phyloP scores from a whole-genome alignment of 805 yeast species.

The Kuraishia ogatae region DNA sequence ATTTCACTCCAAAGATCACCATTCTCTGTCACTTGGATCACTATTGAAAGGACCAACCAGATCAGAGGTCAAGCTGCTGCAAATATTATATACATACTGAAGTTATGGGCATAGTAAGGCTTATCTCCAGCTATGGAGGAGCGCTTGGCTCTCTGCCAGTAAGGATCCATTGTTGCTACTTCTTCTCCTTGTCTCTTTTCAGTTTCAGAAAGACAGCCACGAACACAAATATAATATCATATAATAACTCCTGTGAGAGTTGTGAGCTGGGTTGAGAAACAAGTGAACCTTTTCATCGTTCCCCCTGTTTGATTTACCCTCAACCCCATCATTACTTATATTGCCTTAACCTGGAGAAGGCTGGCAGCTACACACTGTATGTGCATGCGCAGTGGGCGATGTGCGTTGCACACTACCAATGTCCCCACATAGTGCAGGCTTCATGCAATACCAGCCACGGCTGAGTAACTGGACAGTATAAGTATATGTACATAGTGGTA shows the following conservation, averaged over 20 bases:
- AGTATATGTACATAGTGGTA: too few species aligned
- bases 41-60: too few species aligned
- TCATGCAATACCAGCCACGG: neutral
- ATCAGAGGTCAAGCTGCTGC: too few species aligned
- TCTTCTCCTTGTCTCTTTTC: too few species aligned
- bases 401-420: constrained; percentile 4
- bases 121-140: constrained; percentile 21
- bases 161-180: constrained; percentile 3
- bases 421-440: neutral
- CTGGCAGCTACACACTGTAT: constrained; percentile 2
- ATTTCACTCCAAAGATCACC: too few species aligned
- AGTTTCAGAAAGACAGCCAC: too few species aligned
- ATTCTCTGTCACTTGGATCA: too few species aligned
- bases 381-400: constrained; percentile 5
- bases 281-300: constrained; percentile 2
- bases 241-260: too few species aligned
- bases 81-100: neutral
- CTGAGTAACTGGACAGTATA: too few species aligned
- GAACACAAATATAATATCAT: too few species aligned
- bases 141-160: constrained; percentile 11
- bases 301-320: neutral
- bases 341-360: constrained; percentile 9
- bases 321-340: constrained; percentile 3
- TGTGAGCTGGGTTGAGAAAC: too few species aligned
- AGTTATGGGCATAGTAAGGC: constrained; percentile 12